These are phyloP conservation scores for Aspergillus unguis DNA, from an alignment of 2,329 filamentous ascomycete species.

Conservation along the genomic window DNA sequence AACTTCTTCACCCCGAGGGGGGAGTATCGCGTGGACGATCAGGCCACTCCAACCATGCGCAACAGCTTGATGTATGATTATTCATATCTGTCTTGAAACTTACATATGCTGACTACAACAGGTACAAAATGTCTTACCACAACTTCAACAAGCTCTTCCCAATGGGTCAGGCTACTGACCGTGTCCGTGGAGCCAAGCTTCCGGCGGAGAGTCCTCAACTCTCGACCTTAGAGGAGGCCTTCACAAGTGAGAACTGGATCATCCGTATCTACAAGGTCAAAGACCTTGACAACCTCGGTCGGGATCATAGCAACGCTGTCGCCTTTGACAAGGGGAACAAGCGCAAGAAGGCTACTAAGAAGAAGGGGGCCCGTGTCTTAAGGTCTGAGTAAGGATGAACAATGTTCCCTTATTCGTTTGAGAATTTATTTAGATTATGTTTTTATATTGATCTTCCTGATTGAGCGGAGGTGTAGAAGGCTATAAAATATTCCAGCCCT, in stretches of 20 bases:
- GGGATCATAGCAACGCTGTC: conserved; percentile 70
- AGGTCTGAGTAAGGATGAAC: conserved; percentile 38
- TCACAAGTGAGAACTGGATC: conserved; percentile 99
- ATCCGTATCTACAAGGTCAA: conserved; percentile 99
- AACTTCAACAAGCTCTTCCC: conserved; percentile 94
- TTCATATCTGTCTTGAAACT: background rate
- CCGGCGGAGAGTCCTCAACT: conserved; percentile 83
- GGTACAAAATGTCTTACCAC: conserved; percentile 99
- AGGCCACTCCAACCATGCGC: conserved; percentile 94
- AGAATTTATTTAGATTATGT: conserved; percentile 16
- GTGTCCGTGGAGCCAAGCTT: conserved; percentile 75
- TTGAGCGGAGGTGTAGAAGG: conserved; percentile 10
- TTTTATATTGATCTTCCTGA: conserved; percentile 14
- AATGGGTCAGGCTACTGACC: conserved; percentile 81
- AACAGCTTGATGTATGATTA: conserved; percentile 91
- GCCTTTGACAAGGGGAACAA: conserved; percentile 53
- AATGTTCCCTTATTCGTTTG: conserved; percentile 5
- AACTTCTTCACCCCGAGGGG: conserved; percentile 92
- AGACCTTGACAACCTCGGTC: conserved; percentile 91
- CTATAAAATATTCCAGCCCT: conserved; percentile 7
- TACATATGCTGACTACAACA: conserved; percentile 40
- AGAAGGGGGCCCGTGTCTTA: conserved; percentile 43
- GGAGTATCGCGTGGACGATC: conserved; percentile 91
- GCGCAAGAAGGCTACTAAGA: conserved; percentile 49
- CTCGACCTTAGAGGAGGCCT: conserved; percentile 90